Evolutionary conservation across 2,329 filamentous ascomycete species (phyloP).

Genomic region (Aspergillus japonicus): DNA sequence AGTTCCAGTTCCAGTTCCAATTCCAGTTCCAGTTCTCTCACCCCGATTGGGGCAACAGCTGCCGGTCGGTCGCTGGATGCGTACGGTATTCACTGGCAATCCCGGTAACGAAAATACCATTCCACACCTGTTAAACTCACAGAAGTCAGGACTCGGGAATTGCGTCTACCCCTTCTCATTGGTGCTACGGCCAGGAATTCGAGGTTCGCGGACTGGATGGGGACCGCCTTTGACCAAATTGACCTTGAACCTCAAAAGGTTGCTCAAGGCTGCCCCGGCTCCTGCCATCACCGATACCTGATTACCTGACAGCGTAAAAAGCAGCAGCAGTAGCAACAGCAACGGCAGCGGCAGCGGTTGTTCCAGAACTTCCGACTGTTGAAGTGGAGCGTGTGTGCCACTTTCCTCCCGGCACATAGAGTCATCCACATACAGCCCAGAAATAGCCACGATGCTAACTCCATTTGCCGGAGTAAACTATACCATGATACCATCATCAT

Average conservation of each 20-base stretch:
- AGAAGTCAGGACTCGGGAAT: background rate
- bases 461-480: background rate
- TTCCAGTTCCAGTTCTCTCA: background rate
- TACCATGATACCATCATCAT: no score
- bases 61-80: background rate
- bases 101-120: background rate
- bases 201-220: background rate
- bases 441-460: constrained; percentile 6
- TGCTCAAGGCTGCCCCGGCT: no score
- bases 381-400: constrained; percentile 11
- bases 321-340: background rate
- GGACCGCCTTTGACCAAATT: background rate
- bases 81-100: background rate
- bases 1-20: no score
- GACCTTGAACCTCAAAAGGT: background rate
- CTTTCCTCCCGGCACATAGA: background rate
- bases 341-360: background rate
- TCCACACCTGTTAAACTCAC: background rate
- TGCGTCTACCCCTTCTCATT: background rate
- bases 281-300: background rate
- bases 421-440: background rate
- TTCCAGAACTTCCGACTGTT: constrained; percentile 16
- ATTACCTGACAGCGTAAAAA: background rate
- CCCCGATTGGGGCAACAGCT: background rate
- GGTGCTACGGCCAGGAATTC: background rate